phyloP scores from a whole-genome alignment of 2,329 filamentous ascomycete species.

The Ceratocystiopsis brevicomis region DNA sequence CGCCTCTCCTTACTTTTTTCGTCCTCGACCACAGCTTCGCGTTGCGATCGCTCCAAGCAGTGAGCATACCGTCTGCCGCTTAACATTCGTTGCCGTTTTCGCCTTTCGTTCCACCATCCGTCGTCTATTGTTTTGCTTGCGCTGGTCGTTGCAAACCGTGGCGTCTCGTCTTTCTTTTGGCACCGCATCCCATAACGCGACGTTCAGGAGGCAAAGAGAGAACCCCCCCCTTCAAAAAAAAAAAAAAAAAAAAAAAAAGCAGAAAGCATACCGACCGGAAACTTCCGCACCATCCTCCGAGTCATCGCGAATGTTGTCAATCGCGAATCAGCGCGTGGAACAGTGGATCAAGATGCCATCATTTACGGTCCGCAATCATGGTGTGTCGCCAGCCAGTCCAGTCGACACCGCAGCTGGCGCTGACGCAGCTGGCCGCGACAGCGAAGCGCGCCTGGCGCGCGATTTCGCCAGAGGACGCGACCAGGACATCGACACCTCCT shows the following conservation, averaged over 20 bases:
- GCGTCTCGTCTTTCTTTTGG: not conserved
- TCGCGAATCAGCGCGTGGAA: conserved; percentile 5
- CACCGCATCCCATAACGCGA: not conserved
- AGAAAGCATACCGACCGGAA: no score
- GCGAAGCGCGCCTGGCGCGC: conserved; percentile 11
- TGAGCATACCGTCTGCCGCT: no score
- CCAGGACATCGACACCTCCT: no score
- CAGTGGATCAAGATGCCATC: conserved; percentile 24
- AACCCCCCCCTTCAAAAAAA: not conserved
- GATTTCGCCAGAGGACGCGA: no score
- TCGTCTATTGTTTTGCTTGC: conserved; percentile 2
- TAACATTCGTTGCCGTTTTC: no score
- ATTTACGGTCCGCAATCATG: conserved; percentile 33
- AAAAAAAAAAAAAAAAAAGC: not conserved
- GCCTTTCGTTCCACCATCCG: not conserved
- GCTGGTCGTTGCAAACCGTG: conserved; percentile 8
- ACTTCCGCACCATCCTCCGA: no score
- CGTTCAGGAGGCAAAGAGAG: not conserved
- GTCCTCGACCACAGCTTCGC: no score
- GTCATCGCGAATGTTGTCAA: conserved; percentile 1
- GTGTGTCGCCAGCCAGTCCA: conserved; percentile 20
- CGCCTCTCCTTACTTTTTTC: no score
- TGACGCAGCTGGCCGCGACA: not conserved
- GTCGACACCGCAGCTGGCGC: conserved; percentile 1
- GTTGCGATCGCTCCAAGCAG: no score